A percentile compares a stretch with the other conserved stretches of the same genome.
phyloP scores from a whole-genome alignment of 805 yeast genomes.

The Barnettozyma pratensis region DNA sequence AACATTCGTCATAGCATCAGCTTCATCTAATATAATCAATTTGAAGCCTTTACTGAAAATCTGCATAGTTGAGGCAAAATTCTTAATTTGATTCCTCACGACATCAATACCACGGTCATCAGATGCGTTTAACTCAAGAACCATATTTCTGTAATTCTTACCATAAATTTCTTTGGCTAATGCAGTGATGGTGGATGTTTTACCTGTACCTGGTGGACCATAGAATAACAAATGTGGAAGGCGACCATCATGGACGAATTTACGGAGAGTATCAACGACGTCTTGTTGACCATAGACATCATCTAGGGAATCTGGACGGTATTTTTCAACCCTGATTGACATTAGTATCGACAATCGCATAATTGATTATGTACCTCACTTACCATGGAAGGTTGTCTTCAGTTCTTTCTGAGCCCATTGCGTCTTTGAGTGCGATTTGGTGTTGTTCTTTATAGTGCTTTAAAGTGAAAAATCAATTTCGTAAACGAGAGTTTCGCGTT shows the following conservation, averaged over 20 bases:
- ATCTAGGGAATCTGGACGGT: constrained; percentile 77
- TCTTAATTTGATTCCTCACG: constrained; percentile 95
- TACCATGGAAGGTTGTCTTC: constrained; percentile 26
- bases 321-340: constrained; percentile 77
- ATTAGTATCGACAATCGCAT: no score
- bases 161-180: constrained; percentile 87
- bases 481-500: no score
- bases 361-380: constrained; percentile 1
- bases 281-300: constrained; percentile 92
- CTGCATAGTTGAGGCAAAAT: constrained; percentile 93
- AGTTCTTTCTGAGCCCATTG: constrained; percentile 22
- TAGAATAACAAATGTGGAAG: constrained; percentile 91
- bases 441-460: no score
- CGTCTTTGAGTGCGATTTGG: no score
- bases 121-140: constrained; percentile 89
- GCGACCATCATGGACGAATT: constrained; percentile 76
- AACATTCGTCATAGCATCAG: constrained; percentile 88
- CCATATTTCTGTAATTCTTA: constrained; percentile 76
- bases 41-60: constrained; percentile 85
- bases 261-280: constrained; percentile 77
- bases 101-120: constrained; percentile 98
- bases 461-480: no score
- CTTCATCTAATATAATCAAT: constrained; percentile 89
- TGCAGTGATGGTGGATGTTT: constrained; percentile 84
- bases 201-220: constrained; percentile 95